Evolutionary conservation across 2,329 filamentous ascomycete species (phyloP).

Genomic region (Fusarium decemcellulare): DNA sequence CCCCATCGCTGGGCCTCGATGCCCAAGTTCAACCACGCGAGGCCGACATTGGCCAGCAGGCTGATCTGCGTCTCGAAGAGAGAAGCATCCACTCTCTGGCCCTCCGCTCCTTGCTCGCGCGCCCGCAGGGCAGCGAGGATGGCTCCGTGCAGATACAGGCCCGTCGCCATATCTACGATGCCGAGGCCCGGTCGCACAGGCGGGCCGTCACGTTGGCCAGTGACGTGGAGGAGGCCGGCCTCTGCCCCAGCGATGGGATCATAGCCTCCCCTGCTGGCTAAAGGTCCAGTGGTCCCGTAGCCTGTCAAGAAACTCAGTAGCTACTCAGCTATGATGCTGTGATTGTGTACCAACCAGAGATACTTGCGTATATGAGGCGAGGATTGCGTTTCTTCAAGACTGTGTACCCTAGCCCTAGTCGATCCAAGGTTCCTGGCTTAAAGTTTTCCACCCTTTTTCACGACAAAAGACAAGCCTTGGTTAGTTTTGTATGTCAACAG

Average conservation of each 20-base stretch:
- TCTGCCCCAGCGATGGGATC: constrained; percentile 61
- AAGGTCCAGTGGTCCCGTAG: constrained; percentile 56
- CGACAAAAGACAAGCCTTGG: too few species aligned
- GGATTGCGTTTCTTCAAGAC: constrained; percentile 53
- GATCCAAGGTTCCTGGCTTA: constrained; percentile 57
- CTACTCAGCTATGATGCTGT: too few species aligned
- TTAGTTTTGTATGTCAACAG: too few species aligned
- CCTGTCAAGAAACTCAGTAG: background rate
- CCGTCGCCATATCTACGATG: constrained; percentile 59
- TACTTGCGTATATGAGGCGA: constrained; percentile 57
- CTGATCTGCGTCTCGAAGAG: constrained; percentile 61
- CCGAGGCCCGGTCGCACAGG: constrained; percentile 59
- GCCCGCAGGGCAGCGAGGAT: constrained; percentile 58
- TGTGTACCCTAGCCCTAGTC: constrained; percentile 58
- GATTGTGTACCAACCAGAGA: constrained; percentile 46
- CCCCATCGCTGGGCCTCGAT: constrained; percentile 60
- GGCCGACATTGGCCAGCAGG: constrained; percentile 58
- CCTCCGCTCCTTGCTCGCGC: constrained; percentile 54
- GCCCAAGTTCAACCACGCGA: constrained; percentile 54
- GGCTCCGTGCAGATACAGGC: constrained; percentile 60
- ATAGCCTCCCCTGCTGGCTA: constrained; percentile 58
- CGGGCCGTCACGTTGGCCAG: constrained; percentile 55
- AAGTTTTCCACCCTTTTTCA: constrained; percentile 57
- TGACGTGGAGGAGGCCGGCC: constrained; percentile 59
- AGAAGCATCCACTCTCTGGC: constrained; percentile 60